Conservation (phyloP, 176 grass and related monocot species). For the Hordeum marinum region DNA sequence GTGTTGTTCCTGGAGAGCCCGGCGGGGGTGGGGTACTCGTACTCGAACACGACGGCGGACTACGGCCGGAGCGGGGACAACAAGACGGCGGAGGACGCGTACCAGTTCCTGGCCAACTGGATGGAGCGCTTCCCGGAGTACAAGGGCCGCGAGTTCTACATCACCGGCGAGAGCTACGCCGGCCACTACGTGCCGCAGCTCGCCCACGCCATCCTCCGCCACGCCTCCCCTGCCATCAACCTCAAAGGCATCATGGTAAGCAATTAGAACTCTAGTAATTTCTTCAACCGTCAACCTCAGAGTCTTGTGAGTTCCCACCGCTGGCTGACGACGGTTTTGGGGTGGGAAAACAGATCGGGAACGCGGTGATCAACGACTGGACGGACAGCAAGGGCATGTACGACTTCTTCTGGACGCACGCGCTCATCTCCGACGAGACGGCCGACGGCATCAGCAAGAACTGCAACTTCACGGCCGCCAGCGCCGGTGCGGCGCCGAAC, state of each 20-base stretch:
- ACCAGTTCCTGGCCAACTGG: conserved; percentile 62
- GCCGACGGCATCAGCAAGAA: conserved; percentile 35
- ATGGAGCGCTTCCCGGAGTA: conserved; percentile 81
- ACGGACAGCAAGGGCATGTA: conserved; percentile 60
- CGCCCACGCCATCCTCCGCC: conserved; percentile 54
- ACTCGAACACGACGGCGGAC: conserved; percentile 89
- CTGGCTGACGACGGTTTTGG: too few species aligned
- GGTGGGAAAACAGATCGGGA: conserved; percentile 52
- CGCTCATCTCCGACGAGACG: conserved; percentile 72
- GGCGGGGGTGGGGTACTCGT: conserved; percentile 84
- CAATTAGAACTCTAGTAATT: too few species aligned
- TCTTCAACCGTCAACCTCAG: too few species aligned
- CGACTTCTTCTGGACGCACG: conserved; percentile 93
- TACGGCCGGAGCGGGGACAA: conserved; percentile 56
- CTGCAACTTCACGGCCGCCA: conserved; percentile 58
- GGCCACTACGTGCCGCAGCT: conserved; percentile 90
- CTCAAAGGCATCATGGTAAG: conserved; percentile 84
- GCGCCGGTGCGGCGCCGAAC: neutral
- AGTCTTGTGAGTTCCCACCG: too few species aligned
- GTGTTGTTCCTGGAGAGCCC: conserved; percentile 95
- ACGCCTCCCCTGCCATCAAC: conserved; percentile 42
- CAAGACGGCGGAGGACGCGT: conserved; percentile 56
- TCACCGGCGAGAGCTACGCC: conserved; percentile 84
- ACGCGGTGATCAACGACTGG: conserved; percentile 77
- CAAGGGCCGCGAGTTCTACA: conserved; percentile 72